Evolutionary conservation across 352 stramenopile species (phyloP).

Genomic region (Globisporangium viniferum): DNA sequence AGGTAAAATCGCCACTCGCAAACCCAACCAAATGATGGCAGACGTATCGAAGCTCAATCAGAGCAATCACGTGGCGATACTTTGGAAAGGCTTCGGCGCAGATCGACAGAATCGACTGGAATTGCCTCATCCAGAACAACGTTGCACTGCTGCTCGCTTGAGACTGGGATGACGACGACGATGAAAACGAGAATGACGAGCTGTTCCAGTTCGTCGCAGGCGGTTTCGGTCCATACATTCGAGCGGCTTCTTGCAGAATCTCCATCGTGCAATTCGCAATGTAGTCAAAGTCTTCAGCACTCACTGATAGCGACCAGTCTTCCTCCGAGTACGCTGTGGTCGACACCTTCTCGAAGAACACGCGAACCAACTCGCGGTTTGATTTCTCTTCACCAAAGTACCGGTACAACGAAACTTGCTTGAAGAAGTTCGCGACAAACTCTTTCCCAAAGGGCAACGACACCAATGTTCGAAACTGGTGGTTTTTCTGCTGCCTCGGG

Average conservation of each 20-base stretch:
- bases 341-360: slow-evolving; percentile 82
- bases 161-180: slow-evolving; percentile 37
- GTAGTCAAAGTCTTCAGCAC: slow-evolving; percentile 37
- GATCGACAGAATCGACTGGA: slow-evolving; percentile 65
- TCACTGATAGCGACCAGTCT: slow-evolving; percentile 46
- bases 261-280: slow-evolving; percentile 66
- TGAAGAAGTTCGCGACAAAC: slow-evolving; percentile 69
- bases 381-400: slow-evolving; percentile 74
- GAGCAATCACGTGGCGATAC: slow-evolving; percentile 56
- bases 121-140: slow-evolving; percentile 80
- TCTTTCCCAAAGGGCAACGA: slow-evolving; percentile 61
- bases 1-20: slow-evolving; percentile 49
- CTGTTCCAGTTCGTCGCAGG: slow-evolving; percentile 11
- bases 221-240: slow-evolving; percentile 62
- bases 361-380: slow-evolving; percentile 63
- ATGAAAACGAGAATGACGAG: slow-evolving; percentile 36
- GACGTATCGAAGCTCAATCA: slow-evolving; percentile 82
- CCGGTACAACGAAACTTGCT: slow-evolving; percentile 62
- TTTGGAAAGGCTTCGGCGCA: slow-evolving; percentile 69
- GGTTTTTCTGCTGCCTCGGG: slow-evolving; percentile 64
- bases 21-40: slow-evolving; percentile 76
- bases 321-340: slow-evolving; percentile 65
- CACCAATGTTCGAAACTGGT: slow-evolving; percentile 66
- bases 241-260: slow-evolving; percentile 68
- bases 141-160: slow-evolving; percentile 41